A percentile compares a stretch with the other conserved stretches of the same genome.
Evolutionary conservation across 179 eudicot genomes (phyloP).

Genomic region (Silene vulgaris): DNA sequence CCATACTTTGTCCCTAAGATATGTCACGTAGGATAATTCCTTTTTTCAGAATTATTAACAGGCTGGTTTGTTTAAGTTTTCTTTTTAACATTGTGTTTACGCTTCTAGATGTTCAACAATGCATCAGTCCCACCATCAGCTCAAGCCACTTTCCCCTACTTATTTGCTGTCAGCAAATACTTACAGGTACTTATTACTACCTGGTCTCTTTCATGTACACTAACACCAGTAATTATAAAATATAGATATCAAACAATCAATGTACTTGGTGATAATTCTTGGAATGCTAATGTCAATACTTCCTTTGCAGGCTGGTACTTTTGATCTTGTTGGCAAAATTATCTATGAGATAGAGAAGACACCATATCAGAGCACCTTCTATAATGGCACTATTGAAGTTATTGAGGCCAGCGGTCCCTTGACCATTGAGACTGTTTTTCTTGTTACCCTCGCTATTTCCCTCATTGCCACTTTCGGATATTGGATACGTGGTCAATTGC

Average conservation of each 20-base stretch:
- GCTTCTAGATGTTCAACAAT: conserved; percentile 53
- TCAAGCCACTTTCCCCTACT: conserved; percentile 81
- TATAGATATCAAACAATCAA: background rate
- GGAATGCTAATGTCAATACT: background rate
- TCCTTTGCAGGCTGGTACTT: conserved; percentile 43
- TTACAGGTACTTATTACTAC: conserved; percentile 51
- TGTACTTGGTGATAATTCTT: background rate
- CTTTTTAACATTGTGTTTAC: background rate
- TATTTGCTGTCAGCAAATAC: conserved; percentile 85
- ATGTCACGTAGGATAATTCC: conserved; percentile 2
- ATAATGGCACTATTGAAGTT: conserved; percentile 90
- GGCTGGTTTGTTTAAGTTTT: background rate
- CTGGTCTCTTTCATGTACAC: background rate
- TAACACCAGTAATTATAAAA: background rate
- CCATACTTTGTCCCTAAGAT: background rate
- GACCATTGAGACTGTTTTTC: conserved; percentile 78
- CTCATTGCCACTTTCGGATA: conserved; percentile 65
- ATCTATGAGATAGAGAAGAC: conserved; percentile 76
- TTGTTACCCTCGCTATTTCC: conserved; percentile 58
- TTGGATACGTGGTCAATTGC: conserved; percentile 66
- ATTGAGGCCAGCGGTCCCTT: conserved; percentile 64
- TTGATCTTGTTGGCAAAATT: conserved; percentile 77
- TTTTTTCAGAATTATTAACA: background rate
- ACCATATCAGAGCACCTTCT: conserved; percentile 73
- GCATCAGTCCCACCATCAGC: conserved; percentile 82